Base-by-base conservation (phyloP, 2,329 filamentous ascomycete genomes). In the Drechslerella dactyloides region DNA sequence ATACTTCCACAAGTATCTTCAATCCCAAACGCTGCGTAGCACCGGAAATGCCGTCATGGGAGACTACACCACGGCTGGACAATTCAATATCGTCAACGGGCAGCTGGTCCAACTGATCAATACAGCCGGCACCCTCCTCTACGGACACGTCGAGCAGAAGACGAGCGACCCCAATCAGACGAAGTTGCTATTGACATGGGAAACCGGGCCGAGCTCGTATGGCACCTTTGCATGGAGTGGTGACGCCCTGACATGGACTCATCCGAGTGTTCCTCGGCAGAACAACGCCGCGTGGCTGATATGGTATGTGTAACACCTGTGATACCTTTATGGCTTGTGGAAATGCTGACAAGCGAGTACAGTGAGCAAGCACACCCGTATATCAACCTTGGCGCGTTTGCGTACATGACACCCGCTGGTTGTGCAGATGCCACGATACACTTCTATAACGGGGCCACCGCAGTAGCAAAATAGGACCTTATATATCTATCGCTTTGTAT, bases 271-370 rank as follows among this genome's bases (percentile, higher is more conserved):
- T 35, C 78, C 79, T 54, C 77, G 85, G 37, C 85, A 84, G 56
- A 87, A 87, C 76, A 76, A 81, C 50, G 83, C 82, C 19, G 85
- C 85, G 0, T 87, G 85, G 84, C 82, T 86, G 74, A 85, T 87
- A 58, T 87, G 55, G 55, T 55, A 60, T 17, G 55, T 46, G 21
- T n/a, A 8, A 11, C 21, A 4, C n/a, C n/a, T n/a, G n/a, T n/a
- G n/a, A n/a, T n/a, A n/a, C n/a, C n/a, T n/a, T n/a, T n/a, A n/a
- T n/a, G n/a, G n/a, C n/a, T n/a, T n/a, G n/a, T n/a, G n/a, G n/a
- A n/a, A n/a, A n/a, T 23, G 15, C 24, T 40, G 27, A 37, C 15
- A 40, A 21, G 8, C 40, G 21, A 85, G 73, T 79, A 79, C 15
- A 66, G 73, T 23, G 66, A 73, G 42, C 33, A 61, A 17, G 64